Evolutionary conservation across 495 filamentous ascomycete genomes (phyloP).

Genomic region (Pseudevernia furfuracea): DNA sequence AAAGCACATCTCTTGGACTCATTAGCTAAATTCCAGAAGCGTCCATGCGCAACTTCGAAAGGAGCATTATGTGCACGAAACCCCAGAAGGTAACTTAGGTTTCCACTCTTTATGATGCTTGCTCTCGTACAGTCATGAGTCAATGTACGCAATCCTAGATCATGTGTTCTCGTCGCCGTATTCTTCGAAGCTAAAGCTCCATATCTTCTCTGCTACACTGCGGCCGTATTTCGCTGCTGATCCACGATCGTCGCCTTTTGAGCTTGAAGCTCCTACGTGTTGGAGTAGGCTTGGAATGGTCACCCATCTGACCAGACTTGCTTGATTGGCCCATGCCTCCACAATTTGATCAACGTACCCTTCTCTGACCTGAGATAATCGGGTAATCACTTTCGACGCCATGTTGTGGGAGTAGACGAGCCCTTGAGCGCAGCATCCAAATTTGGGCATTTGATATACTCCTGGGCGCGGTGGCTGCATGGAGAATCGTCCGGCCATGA

Average conservation of each 20-base stretch:
- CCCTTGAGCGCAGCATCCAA: slow-evolving; percentile 37
- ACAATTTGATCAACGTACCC: slow-evolving; percentile 31
- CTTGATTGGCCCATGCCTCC: slow-evolving; percentile 33
- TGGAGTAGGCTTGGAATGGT: slow-evolving; percentile 33
- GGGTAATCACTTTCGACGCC: slow-evolving; percentile 25
- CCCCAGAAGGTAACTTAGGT: background rate
- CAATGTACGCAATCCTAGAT: background rate
- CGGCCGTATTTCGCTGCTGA: slow-evolving; percentile 15
- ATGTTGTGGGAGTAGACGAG: slow-evolving; percentile 30
- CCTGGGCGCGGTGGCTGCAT: slow-evolving; percentile 32
- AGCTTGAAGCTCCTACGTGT: slow-evolving; percentile 31
- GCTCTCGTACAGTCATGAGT: too few species aligned
- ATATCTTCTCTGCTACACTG: slow-evolving; percentile 24
- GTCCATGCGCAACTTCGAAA: background rate
- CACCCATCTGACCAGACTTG: slow-evolving; percentile 28
- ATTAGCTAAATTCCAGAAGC: background rate
- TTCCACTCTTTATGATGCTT: background rate
- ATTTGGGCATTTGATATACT: slow-evolving; percentile 32
- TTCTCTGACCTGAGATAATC: slow-evolving; percentile 20
- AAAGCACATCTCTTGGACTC: background rate
- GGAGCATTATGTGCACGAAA: too few species aligned
- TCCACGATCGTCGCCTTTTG: slow-evolving; percentile 22
- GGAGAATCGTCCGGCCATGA: slow-evolving; percentile 36
- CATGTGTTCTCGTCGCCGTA: slow-evolving; percentile 4
- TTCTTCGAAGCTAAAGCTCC: slow-evolving; percentile 26